A percentile compares a stretch with the other conserved stretches of the same genome.
These are phyloP conservation scores for Jatropha podagrica DNA, from an alignment of 441 rosid genomes.

Conservation along the genomic window DNA sequence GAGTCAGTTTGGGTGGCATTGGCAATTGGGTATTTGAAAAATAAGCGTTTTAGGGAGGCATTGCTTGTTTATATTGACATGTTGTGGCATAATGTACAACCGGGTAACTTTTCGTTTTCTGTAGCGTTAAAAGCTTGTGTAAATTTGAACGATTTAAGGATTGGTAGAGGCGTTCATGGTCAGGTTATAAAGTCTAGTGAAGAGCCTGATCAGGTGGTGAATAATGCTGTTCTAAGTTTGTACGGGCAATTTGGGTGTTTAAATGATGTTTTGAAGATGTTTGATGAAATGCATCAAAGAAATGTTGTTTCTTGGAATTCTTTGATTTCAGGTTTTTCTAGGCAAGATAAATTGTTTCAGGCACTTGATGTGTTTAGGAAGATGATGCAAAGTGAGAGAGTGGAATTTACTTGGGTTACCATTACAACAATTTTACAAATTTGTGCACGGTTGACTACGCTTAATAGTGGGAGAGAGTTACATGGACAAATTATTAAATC, in stretches of 20 bases:
- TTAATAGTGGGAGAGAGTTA: conserved; percentile 38
- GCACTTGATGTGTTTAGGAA: conserved; percentile 36
- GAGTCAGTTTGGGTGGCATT: conserved; percentile 49
- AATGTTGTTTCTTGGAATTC: conserved; percentile 47
- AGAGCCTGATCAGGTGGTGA: conserved; percentile 43
- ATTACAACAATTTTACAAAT: conserved; percentile 36
- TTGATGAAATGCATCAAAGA: conserved; percentile 33
- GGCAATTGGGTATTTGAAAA: conserved; percentile 45
- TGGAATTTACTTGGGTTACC: conserved; percentile 47
- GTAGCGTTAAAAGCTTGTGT: conserved; percentile 35
- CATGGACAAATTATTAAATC: conserved; percentile 43
- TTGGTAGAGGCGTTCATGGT: conserved; percentile 42
- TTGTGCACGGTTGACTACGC: conserved; percentile 38
- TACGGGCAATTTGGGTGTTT: conserved; percentile 35
- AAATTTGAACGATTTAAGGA: conserved; percentile 22
- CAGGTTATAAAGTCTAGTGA: conserved; percentile 38
- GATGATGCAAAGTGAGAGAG: conserved; percentile 37
- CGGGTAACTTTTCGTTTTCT: conserved; percentile 37
- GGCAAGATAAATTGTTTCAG: conserved; percentile 26
- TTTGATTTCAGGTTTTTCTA: conserved; percentile 30
- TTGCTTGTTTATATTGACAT: conserved; percentile 28
- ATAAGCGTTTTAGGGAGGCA: conserved; percentile 33
- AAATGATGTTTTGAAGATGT: conserved; percentile 29
- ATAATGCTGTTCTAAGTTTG: conserved; percentile 31
- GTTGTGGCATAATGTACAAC: conserved; percentile 26